A percentile compares a stretch with the other conserved stretches of the same genome.
Evolutionary conservation across 441 rosid genomes (phyloP).

Genomic region (Heliophila coronopifolia): DNA sequence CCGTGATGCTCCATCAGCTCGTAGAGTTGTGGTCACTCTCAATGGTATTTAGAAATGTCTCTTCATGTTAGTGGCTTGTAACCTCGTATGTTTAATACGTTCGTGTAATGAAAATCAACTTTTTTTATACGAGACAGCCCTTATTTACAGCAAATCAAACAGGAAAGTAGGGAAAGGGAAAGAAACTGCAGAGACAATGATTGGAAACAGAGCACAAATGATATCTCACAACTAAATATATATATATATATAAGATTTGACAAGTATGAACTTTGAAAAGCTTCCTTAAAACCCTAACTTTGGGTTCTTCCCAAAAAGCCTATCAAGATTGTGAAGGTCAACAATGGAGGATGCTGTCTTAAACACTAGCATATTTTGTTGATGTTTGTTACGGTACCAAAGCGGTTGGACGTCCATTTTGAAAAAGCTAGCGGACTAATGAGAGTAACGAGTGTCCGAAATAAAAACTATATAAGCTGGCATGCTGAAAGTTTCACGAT

Average conservation of each 20-base stretch:
- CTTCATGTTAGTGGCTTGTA: conserved; percentile 17
- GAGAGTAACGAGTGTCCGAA: too few relatives aligned
- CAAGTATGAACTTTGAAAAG: not conserved
- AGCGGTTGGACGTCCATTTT: too few relatives aligned
- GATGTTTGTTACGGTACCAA: too few relatives aligned
- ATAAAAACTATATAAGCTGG: too few relatives aligned
- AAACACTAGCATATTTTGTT: too few relatives aligned
- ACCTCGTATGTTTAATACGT: not conserved
- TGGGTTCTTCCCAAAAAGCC: too few relatives aligned
- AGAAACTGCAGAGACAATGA: not conserved
- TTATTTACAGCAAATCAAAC: not conserved
- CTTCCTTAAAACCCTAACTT: too few relatives aligned
- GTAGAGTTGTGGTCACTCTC: conserved; percentile 76
- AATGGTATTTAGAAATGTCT: conserved; percentile 50
- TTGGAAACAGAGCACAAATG: not conserved
- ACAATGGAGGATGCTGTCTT: too few relatives aligned
- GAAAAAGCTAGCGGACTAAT: too few relatives aligned
- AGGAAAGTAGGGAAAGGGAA: not conserved
- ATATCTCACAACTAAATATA: not conserved
- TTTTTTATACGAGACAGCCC: conserved; percentile 1
- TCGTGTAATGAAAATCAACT: not conserved
- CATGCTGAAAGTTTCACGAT: too few relatives aligned
- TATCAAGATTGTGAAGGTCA: too few relatives aligned
- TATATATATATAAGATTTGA: not conserved
- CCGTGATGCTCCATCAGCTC: conserved; percentile 71